Conservation (phyloP, 2,329 filamentous ascomycete species). For the Talaromyces sp. region DNA sequence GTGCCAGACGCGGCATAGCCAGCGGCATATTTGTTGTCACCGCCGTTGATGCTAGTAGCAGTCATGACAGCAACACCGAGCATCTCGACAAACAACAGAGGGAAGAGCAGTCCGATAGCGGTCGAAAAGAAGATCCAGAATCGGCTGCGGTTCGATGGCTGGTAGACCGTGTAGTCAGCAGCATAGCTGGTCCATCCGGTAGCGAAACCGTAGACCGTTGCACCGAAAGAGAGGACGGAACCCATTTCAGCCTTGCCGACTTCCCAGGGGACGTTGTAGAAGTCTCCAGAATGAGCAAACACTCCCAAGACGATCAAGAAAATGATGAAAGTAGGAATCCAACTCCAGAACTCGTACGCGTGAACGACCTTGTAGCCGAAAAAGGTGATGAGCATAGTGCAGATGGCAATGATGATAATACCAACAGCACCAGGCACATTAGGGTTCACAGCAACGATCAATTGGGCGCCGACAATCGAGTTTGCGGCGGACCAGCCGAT, state of each 20-base stretch:
- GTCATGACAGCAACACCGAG: constrained; percentile 69
- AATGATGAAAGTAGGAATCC: constrained; percentile 69
- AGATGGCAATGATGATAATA: constrained; percentile 68
- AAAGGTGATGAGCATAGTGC: constrained; percentile 66
- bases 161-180: constrained; percentile 78
- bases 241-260: constrained; percentile 60
- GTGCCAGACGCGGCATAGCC: constrained; percentile 59
- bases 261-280: constrained; percentile 60
- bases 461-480: constrained; percentile 73
- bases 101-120: constrained; percentile 65
- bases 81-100: constrained; percentile 70
- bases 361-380: constrained; percentile 76
- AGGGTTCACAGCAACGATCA: constrained; percentile 69
- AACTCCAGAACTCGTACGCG: constrained; percentile 70
- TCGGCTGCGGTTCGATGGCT: constrained; percentile 60
- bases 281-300: constrained; percentile 65
- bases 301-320: constrained; percentile 68
- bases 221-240: constrained; percentile 61
- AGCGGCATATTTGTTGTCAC: constrained; percentile 52
- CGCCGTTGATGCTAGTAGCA: constrained; percentile 56
- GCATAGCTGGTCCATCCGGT: constrained; percentile 73
- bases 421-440: constrained; percentile 68
- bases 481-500: constrained; percentile 76
- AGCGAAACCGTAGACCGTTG: constrained; percentile 65
- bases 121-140: constrained; percentile 66